Evolutionary conservation across 2,329 filamentous ascomycete genomes (phyloP).

Genomic region (Raffaelea albimanens): DNA sequence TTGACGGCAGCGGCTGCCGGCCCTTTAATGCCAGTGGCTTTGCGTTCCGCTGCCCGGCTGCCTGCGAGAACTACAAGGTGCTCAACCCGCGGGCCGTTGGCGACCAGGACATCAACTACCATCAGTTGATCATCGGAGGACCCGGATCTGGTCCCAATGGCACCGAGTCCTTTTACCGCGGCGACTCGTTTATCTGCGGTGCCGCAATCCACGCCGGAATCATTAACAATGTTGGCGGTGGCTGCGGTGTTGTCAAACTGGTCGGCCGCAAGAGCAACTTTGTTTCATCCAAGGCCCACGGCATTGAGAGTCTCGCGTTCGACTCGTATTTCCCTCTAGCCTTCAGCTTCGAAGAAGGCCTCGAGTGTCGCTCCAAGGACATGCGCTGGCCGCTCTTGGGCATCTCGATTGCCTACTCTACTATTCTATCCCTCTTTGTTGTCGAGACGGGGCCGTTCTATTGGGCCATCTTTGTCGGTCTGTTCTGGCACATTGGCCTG

Average conservation of each 20-base stretch:
- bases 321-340: slow-evolving; percentile 84
- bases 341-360: slow-evolving; percentile 62
- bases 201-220: slow-evolving; percentile 68
- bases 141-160: slow-evolving; percentile 33
- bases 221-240: slow-evolving; percentile 55
- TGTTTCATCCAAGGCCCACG: slow-evolving; percentile 55
- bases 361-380: slow-evolving; percentile 63
- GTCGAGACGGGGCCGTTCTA: slow-evolving; percentile 74
- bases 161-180: slow-evolving; percentile 59
- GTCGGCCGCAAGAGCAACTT: slow-evolving; percentile 54
- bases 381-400: slow-evolving; percentile 76
- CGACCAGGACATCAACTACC: slow-evolving; percentile 55
- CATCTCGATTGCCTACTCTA: slow-evolving; percentile 71
- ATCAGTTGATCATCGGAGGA: slow-evolving; percentile 59
- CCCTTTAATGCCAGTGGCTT: slow-evolving; percentile 64
- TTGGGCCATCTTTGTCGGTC: slow-evolving; percentile 67
- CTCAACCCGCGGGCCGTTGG: slow-evolving; percentile 70
- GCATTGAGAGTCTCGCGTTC: slow-evolving; percentile 69
- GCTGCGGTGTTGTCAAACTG: slow-evolving; percentile 61
- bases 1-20: slow-evolving; percentile 65
- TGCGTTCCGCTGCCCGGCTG: slow-evolving; percentile 66
- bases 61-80: slow-evolving; percentile 55
- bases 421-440: slow-evolving; percentile 71
- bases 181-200: slow-evolving; percentile 71
- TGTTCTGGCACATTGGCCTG: slow-evolving; percentile 85